These are phyloP conservation scores for Lasiosphaeris hirsuta DNA, from an alignment of 495 filamentous ascomycete genomes.

Conservation along the genomic window DNA sequence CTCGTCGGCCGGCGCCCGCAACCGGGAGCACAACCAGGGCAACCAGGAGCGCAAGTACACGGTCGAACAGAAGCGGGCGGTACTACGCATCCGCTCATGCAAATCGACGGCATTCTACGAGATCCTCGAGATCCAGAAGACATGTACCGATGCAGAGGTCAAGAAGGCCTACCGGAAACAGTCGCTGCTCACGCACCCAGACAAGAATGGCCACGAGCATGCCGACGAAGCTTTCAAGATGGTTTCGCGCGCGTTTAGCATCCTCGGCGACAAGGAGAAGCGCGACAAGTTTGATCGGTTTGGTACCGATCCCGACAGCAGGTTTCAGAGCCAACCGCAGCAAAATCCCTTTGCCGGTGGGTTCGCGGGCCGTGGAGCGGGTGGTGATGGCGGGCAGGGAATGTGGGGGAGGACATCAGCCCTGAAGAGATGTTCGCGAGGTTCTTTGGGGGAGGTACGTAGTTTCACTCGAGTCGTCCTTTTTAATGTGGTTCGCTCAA, in stretches of 20 bases:
- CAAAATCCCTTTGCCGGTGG: conserved; percentile 67
- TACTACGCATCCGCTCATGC: conserved; percentile 81
- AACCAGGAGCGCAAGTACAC: conserved; percentile 89
- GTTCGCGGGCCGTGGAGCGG: conserved; percentile 54
- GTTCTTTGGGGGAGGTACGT: conserved; percentile 62
- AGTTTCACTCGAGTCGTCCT: background rate
- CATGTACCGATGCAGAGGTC: conserved; percentile 74
- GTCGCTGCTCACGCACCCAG: conserved; percentile 85
- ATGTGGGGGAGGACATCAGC: conserved; percentile 86
- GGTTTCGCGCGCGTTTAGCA: conserved; percentile 89
- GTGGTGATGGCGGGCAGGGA: conserved; percentile 43
- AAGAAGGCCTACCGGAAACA: conserved; percentile 95
- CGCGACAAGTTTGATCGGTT: conserved; percentile 79
- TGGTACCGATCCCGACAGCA: conserved; percentile 86
- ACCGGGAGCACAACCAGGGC: conserved; percentile 81
- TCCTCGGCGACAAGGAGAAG: conserved; percentile 92
- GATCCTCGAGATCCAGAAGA: conserved; percentile 63
- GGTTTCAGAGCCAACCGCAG: conserved; percentile 61
- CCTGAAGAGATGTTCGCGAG: conserved; percentile 95
- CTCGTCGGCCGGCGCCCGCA: conserved; percentile 57
- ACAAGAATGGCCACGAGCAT: conserved; percentile 96
- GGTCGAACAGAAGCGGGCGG: conserved; percentile 82
- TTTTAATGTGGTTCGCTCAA: too few species aligned
- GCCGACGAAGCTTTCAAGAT: conserved; percentile 99
- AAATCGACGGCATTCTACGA: conserved; percentile 85